Conservation (phyloP, 441 rosid genomes). For the Dalechampia spathulata region DNA sequence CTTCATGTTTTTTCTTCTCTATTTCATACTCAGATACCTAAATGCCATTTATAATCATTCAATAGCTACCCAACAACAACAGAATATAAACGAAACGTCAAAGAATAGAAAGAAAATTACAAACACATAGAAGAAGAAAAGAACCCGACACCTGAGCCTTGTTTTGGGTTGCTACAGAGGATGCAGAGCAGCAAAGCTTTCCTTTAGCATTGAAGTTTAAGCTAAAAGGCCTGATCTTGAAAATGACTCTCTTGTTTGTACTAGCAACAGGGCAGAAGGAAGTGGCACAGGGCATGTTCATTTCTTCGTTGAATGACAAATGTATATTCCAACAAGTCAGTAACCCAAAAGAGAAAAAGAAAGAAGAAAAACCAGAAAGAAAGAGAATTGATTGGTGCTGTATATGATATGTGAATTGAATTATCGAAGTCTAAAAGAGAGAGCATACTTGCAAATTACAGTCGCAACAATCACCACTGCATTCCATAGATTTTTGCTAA, state of each 20-base stretch:
- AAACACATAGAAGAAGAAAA: too few species aligned
- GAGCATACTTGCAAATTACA: too few species aligned
- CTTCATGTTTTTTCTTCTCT: constrained; percentile 61
- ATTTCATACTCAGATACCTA: constrained; percentile 52
- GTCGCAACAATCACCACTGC: too few species aligned
- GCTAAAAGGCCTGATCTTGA: constrained; percentile 19
- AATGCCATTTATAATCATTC: constrained; percentile 8
- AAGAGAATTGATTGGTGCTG: too few species aligned
- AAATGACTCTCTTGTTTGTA: constrained; percentile 8
- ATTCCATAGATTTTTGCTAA: too few species aligned
- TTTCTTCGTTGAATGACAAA: constrained; percentile 16
- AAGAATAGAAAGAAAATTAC: constrained; percentile 12
- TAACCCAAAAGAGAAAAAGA: too few species aligned
- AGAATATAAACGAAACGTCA: background rate
- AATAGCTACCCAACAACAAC: background rate
- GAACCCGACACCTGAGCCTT: constrained; percentile 37
- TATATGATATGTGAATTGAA: too few species aligned
- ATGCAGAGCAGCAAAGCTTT: constrained; percentile 26
- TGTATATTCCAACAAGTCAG: too few species aligned
- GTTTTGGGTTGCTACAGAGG: constrained; percentile 33
- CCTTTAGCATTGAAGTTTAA: constrained; percentile 14
- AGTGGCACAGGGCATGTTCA: constrained; percentile 46
- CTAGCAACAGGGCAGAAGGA: constrained; percentile 25
- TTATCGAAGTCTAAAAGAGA: too few species aligned
- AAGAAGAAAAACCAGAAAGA: too few species aligned